These are phyloP conservation scores for Waltergamsia citrina DNA, from an alignment of 2,329 filamentous ascomycete species.

Conservation along the genomic window DNA sequence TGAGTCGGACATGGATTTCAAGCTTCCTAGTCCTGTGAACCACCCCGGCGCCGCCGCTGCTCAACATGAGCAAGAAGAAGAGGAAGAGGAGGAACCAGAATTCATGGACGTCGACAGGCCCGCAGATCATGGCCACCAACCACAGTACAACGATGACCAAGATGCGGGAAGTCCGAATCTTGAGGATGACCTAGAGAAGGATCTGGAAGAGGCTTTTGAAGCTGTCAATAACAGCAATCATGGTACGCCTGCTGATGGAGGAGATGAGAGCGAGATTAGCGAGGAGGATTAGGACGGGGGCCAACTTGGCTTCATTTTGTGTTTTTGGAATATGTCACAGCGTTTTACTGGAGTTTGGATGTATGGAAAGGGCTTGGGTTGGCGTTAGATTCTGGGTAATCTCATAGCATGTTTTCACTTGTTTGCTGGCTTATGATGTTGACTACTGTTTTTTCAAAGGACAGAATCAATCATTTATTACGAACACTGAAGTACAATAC, in stretches of 20 bases:
- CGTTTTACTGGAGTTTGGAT: too few species aligned
- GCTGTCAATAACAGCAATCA: conserved; percentile 23
- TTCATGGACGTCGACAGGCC: conserved; percentile 15
- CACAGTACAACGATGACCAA: background rate
- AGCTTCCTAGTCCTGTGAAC: conserved; percentile 44
- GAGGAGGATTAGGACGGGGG: conserved; percentile 46
- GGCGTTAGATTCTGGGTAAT: too few species aligned
- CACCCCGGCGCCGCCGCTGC: conserved; percentile 17
- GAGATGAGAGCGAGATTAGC: conserved; percentile 56
- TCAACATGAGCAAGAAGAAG: conserved; percentile 18
- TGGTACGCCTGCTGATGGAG: conserved; percentile 30
- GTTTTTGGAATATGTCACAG: too few species aligned
- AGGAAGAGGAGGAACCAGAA: conserved; percentile 14
- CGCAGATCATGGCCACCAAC: conserved; percentile 10
- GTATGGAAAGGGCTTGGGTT: background rate
- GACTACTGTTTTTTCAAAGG: too few species aligned
- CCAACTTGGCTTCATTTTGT: too few species aligned
- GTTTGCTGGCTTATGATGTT: too few species aligned
- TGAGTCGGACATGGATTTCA: conserved; percentile 39
- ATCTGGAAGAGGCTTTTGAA: conserved; percentile 36
- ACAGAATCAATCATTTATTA: too few species aligned
- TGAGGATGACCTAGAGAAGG: conserved; percentile 36
- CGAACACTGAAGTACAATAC: too few species aligned
- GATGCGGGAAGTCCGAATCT: conserved; percentile 14
- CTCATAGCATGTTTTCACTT: too few species aligned